phyloP scores from a whole-genome alignment of 306 rosid genomes.

The Vicia villosa region DNA sequence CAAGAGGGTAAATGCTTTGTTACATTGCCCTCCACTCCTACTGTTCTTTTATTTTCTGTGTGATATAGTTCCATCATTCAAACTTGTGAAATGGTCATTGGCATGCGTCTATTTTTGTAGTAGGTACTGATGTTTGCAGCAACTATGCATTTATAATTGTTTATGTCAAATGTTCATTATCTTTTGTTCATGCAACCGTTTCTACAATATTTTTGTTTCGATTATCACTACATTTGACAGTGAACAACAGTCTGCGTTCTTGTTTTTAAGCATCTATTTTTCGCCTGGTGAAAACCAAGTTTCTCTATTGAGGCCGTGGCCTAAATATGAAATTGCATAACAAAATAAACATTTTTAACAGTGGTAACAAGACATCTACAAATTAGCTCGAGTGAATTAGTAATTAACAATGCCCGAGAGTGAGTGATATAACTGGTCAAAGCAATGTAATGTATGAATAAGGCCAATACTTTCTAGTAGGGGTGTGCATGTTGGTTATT shows the following conservation, averaged over 20 bases:
- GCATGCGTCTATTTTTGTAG: constrained; percentile 35
- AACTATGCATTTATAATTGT: constrained; percentile 34
- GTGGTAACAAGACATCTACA: no score
- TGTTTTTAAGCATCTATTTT: no score
- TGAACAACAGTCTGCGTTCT: background rate
- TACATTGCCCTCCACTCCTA: constrained; percentile 36
- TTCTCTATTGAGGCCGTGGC: no score
- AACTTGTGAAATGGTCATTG: constrained; percentile 44
- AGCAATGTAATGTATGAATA: no score
- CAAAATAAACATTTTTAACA: no score
- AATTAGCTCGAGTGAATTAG: no score
- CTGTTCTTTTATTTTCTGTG: constrained; percentile 46
- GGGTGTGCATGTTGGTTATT: no score
- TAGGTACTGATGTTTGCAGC: constrained; percentile 44
- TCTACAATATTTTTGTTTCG: background rate
- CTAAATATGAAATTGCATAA: no score
- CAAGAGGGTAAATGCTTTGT: constrained; percentile 44
- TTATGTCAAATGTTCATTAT: constrained; percentile 29
- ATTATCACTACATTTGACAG: background rate
- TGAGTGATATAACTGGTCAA: no score
- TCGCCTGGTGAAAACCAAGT: no score
- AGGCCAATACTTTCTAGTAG: no score
- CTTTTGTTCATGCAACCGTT: background rate
- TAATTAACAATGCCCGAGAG: no score
- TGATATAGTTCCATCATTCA: constrained; percentile 41